Evolutionary conservation across 192 early-diverging fungal species (phyloP), one percentile per base, ranked within the genome.

Genomic region (Coemansia sp.): DNA sequence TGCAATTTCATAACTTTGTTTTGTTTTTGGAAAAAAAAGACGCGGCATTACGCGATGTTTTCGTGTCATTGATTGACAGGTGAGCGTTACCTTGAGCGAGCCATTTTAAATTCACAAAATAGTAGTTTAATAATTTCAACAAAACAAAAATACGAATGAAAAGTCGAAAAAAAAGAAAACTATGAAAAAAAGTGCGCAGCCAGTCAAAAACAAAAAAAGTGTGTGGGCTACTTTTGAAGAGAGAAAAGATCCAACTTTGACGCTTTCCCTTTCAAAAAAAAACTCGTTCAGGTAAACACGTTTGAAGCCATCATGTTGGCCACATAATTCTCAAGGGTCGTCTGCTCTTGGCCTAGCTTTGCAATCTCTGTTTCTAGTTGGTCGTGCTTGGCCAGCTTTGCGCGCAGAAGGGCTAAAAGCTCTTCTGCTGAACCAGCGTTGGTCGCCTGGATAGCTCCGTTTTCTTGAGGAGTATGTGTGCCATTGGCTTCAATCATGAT

Each of bases 241-340:
- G 14, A 45, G 11, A 38, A 22, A 28, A 38, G 51, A 25, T 38
- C 17, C 18, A 10, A 22, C 29, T 28, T 61, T 61, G 33, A 36
- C 55, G 8, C 60, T 40, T 63, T 72, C 31, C 62, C 61, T 32
- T 40, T 16, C 20, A 25, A 5, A 61, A 36, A 25, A 28, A 7
- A 11, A n/a, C 3, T 29, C 38, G 3, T 1, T 57, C 38, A 80
- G 16, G 69, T 75, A 51, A 80, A 80, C 7, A 80, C 77, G 33
- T 64, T 66, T 7, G 77, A 80, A 20, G 73, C 69, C 77, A 80
- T 80, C 66, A 80, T 38, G 38, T 75, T 80, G 7, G 69, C 66
- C n/a, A 80, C 77, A n/a, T 80, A 80, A 66, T 68, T 75, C 54
- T 75, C 77, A 30, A 80, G 64, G 33, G 64, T 75, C 4, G 28